Evolutionary conservation across 768 basidiomycete species (phyloP), one percentile per base, ranked within the genome.

Genomic region (Psilocybe cyanescens): DNA sequence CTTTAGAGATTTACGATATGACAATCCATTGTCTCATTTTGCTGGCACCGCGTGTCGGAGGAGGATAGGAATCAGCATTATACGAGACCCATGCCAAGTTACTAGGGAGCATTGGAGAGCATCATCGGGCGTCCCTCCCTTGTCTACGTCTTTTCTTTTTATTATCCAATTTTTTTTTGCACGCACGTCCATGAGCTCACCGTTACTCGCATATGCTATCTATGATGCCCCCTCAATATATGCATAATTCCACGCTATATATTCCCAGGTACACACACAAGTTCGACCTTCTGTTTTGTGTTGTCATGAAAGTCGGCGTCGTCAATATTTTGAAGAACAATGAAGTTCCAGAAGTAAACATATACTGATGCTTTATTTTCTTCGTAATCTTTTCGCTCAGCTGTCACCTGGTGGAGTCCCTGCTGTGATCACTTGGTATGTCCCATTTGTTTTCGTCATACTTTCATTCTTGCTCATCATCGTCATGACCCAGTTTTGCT

Each of bases 1-100:
- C 37, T 33, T 2, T 64, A 60, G 66, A 67, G 55, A 19, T 64
- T 54, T 49, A 62, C 56, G 57, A 64, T 59, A 58, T 55, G 62
- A 56, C 47, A 57, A 29, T 24, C 54, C 58, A 51, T 52, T 54
- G 30, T 57, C 58, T 45, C 58, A 58, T 61, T 53, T 58, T 55
- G 58, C 60, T 62, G 50, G 58, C 39, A 47, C 50, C 44, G 66
- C 47, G 29, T 30, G 47, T 49, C 47, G 51, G 51, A 53, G 39
- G 54, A 53, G 51, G 51, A 53, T 53, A 53, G 51, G 17, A n/a
- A 37, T 35, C 50, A 51, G 50, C 8, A 33, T 14, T n/a, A 33
- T 19, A 16, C 8, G 30, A 51, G 30, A 51, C 8, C 51, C 16
- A 37, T 53, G 31, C 51, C 14, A n/a, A 53, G 33, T 53, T 28